These are phyloP conservation scores for Arachnomyces sp. DNA, from an alignment of 2,329 filamentous ascomycete genomes.

Conservation along the genomic window DNA sequence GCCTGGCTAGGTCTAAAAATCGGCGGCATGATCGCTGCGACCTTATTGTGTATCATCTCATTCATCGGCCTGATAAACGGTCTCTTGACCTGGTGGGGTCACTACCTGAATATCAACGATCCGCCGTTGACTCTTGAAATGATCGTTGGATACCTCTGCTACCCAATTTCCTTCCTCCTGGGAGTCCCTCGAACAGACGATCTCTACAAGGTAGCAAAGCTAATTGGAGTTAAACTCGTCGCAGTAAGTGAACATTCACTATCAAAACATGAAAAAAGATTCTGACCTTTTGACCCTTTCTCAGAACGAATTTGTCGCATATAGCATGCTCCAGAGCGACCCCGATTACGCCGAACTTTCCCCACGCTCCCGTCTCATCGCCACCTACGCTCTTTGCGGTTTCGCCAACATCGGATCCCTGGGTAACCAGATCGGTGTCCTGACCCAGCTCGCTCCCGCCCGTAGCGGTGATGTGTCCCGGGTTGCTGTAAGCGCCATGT, in stretches of 20 bases:
- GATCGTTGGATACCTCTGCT: conserved; percentile 70
- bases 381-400: conserved; percentile 73
- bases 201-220: conserved; percentile 63
- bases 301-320: conserved; percentile 72
- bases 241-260: conserved; percentile 41
- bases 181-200: conserved; percentile 62
- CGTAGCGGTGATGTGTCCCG: conserved; percentile 67
- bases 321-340: conserved; percentile 48
- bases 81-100: conserved; percentile 75
- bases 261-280: conserved; percentile 7
- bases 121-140: conserved; percentile 66
- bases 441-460: conserved; percentile 69
- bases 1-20: conserved; percentile 83
- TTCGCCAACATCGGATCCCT: conserved; percentile 84
- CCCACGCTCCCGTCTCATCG: conserved; percentile 68
- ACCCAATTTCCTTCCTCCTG: conserved; percentile 71
- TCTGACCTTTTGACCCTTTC: conserved; percentile 3
- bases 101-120: conserved; percentile 64
- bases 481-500: conserved; percentile 67
- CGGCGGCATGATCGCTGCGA: conserved; percentile 71
- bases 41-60: conserved; percentile 76
- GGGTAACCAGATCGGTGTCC: conserved; percentile 82
- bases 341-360: conserved; percentile 52
- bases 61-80: conserved; percentile 67
- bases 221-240: conserved; percentile 81